Conservation (phyloP, 1,284 basidiomycete genomes). For the Cystobasidium pallidum region DNA sequence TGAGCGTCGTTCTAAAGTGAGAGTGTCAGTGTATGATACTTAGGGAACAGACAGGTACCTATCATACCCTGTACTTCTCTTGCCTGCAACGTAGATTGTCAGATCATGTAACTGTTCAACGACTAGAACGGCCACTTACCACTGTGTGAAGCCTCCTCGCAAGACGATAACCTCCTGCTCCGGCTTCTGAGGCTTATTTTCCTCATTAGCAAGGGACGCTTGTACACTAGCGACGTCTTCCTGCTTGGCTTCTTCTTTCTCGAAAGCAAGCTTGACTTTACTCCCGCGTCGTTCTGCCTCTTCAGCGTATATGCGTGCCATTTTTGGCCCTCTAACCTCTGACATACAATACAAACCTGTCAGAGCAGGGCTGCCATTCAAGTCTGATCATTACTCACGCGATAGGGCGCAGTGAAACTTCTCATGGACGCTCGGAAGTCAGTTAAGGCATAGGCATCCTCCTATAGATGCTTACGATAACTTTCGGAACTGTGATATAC, state of each 20-base stretch:
- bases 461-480: conserved; percentile 18
- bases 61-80: conserved; percentile 34
- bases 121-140: not conserved
- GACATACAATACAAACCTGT: not conserved
- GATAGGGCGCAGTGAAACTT: conserved; percentile 40
- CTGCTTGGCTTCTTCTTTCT: conserved; percentile 20
- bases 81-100: conserved; percentile 18
- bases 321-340: conserved; percentile 41
- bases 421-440: not conserved
- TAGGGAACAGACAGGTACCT: not conserved
- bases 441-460: not conserved
- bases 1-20: not conserved
- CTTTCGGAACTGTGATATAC: conserved; percentile 30
- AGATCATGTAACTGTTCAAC: not conserved
- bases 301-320: conserved; percentile 35
- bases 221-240: not conserved
- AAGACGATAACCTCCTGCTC: conserved; percentile 40
- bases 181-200: conserved; percentile 8
- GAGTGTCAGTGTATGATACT: not conserved
- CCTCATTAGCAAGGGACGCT: not conserved
- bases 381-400: not conserved
- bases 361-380: not conserved
- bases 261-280: conserved; percentile 7
- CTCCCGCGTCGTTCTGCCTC: conserved; percentile 21
- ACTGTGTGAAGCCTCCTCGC: conserved; percentile 34